Evolutionary conservation across 805 yeast species (phyloP).

Genomic region (Myxozyma melibiosi): DNA sequence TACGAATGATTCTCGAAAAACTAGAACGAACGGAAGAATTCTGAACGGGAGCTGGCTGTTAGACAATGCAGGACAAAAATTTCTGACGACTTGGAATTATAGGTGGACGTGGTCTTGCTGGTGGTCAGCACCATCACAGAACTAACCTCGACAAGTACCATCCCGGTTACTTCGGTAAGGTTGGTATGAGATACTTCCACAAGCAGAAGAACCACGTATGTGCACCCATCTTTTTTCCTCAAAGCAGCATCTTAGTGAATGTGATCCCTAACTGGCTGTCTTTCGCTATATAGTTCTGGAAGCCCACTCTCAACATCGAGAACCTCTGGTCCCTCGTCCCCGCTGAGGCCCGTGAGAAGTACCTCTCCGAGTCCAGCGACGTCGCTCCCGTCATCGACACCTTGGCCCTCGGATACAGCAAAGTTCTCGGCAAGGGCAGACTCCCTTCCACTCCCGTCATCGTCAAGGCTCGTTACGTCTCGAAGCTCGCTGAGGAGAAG

Average conservation of each 20-base stretch:
- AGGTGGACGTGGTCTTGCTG: slow-evolving; percentile 99
- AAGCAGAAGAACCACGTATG: slow-evolving; percentile 37
- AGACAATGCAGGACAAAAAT: too few species aligned
- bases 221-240: neutral
- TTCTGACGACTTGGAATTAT: neutral
- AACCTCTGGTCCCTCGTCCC: slow-evolving; percentile 97
- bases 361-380: slow-evolving; percentile 78
- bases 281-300: slow-evolving; percentile 55
- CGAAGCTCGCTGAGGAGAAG: slow-evolving; percentile 99
- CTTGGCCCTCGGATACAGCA: slow-evolving; percentile 99
- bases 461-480: slow-evolving; percentile 99
- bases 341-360: slow-evolving; percentile 90
- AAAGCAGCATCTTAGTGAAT: neutral
- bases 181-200: slow-evolving; percentile 86
- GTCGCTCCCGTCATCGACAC: slow-evolving; percentile 99
- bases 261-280: neutral
- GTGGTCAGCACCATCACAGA: slow-evolving; percentile 99
- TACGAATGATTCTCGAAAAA: too few species aligned
- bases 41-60: too few species aligned
- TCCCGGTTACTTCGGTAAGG: slow-evolving; percentile 99
- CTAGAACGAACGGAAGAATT: too few species aligned
- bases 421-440: slow-evolving; percentile 99
- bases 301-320: slow-evolving; percentile 96
- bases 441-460: slow-evolving; percentile 98
- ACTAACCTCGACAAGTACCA: slow-evolving; percentile 99